Evolutionary conservation across 2,329 filamentous ascomycete species (phyloP).

Genomic region (Trichoderma arundinaceum): DNA sequence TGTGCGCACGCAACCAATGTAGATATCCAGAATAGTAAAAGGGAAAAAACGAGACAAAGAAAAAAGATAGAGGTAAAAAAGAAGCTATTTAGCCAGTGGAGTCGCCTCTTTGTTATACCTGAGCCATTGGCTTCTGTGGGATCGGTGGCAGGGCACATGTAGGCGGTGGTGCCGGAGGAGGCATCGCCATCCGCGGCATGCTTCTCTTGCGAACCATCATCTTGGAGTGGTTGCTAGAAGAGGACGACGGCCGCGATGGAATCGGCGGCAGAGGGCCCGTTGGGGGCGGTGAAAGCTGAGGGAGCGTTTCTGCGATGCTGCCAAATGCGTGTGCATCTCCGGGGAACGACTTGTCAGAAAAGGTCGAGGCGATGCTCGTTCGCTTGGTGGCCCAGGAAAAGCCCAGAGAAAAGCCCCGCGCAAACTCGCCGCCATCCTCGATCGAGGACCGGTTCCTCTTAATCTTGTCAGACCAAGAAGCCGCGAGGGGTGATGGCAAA

Average conservation of each 20-base stretch:
- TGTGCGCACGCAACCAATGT: not conserved
- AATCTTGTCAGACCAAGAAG: constrained; percentile 4
- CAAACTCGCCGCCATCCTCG: constrained; percentile 6
- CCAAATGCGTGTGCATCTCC: constrained; percentile 33
- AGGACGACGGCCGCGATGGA: constrained; percentile 37
- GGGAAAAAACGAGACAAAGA: not conserved
- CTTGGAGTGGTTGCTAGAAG: constrained; percentile 30
- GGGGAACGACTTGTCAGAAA: constrained; percentile 38
- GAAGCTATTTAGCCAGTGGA: not conserved
- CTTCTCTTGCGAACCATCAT: constrained; percentile 50
- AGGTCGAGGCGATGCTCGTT: constrained; percentile 40
- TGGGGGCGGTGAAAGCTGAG: constrained; percentile 41
- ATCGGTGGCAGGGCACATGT: constrained; percentile 59
- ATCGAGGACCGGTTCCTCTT: constrained; percentile 21
- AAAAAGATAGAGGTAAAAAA: not conserved
- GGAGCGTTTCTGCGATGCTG: constrained; percentile 34
- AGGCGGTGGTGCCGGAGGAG: constrained; percentile 60
- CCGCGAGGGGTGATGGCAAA: not conserved
- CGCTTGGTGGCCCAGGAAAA: constrained; percentile 37
- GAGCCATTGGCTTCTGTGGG: constrained; percentile 35
- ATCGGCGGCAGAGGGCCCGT: constrained; percentile 43
- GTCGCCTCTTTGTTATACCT: constrained; percentile 29
- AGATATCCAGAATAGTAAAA: not conserved
- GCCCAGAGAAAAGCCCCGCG: constrained; percentile 28
- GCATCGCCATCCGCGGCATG: constrained; percentile 55